Evolutionary conservation across 2,329 filamentous ascomycete species (phyloP).

Genomic region (Tolypocladium sp.): DNA sequence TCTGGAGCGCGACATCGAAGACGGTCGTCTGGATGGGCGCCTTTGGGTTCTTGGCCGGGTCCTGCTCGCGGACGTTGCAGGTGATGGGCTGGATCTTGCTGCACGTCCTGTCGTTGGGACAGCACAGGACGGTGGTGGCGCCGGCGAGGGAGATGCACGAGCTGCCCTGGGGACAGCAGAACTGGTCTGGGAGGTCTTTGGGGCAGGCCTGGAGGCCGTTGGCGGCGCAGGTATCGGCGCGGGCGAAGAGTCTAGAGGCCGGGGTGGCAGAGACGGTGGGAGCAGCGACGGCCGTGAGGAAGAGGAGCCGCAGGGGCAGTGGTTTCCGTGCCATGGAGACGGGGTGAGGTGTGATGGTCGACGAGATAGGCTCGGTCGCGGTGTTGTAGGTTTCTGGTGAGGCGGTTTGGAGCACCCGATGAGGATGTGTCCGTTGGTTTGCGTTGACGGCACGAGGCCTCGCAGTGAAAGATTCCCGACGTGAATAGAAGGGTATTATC

Average conservation of each 20-base stretch:
- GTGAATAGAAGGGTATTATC: neutral
- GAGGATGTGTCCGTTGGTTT: neutral
- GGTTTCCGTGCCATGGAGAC: neutral
- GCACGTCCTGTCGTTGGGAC: conserved; percentile 51
- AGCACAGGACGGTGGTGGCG: conserved; percentile 63
- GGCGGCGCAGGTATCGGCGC: conserved; percentile 41
- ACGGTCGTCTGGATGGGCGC: conserved; percentile 59
- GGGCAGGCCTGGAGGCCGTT: conserved; percentile 42
- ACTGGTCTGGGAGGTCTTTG: conserved; percentile 47
- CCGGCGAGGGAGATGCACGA: conserved; percentile 53
- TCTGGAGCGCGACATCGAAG: conserved; percentile 43
- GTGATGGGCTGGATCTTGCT: conserved; percentile 51
- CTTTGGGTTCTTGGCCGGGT: conserved; percentile 44
- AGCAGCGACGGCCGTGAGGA: conserved; percentile 1
- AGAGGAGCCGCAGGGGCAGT: conserved; percentile 5
- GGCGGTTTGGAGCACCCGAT: neutral
- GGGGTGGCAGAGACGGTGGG: neutral
- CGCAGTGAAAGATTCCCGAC: neutral
- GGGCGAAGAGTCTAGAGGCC: conserved; percentile 26
- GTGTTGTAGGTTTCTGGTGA: neutral
- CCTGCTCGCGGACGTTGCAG: conserved; percentile 54
- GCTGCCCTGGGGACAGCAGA: conserved; percentile 52
- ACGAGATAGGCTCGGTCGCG: neutral
- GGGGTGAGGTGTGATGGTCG: neutral
- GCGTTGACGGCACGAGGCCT: neutral